Base-by-base conservation (phyloP, 164 flowering plant genomes). In the Nymphaea thermarum region DNA sequence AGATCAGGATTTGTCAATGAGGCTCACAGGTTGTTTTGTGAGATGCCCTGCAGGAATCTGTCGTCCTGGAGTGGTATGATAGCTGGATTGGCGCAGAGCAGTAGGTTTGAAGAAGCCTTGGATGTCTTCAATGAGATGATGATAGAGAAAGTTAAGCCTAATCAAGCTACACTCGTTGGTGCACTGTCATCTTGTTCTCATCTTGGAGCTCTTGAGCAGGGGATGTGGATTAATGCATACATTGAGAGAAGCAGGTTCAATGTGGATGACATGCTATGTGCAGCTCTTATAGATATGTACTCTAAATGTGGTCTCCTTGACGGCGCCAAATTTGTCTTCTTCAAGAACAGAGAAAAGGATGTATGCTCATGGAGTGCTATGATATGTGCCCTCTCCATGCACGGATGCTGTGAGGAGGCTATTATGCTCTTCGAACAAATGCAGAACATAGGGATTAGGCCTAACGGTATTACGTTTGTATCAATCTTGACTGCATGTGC, bases 121-220 rank as follows among this genome's bases (percentile, higher is more conserved):
- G 66, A 71, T 15, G 61, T 71, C 65, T 71, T 74, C 65, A 68
- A 63, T 59, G 60, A 43, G 43, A 65, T 74, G 74, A 42, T 67
- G 64, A 43, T 7, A 16, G 77, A 64, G 53, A 71, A 66, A 47
- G 66, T 67, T 42, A 68, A n/a, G 25, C 74, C 71, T n/a, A 71
- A 71, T 67, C 74, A 68, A 65, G 74, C 71, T 63, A 65, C 61
- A 65, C 68, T 67, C 12, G 77, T 74, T 18, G 71, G 74, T 47
- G 71, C 68, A 42, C 71, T 65, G 55, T 67, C 71, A 41, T 74
- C 71, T 12, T 71, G 71, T 71, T 71, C 77, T 42, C 68, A 74
- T 47, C 71, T 74, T 64, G 71, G 77, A 18, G 73, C 77, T 68
- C 71, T 65, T 43, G 72, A 65, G 8, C 67, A 55, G 60, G 67